Base-by-base conservation (phyloP, 2,329 filamentous ascomycete species). In the Apiospora malaysiana region DNA sequence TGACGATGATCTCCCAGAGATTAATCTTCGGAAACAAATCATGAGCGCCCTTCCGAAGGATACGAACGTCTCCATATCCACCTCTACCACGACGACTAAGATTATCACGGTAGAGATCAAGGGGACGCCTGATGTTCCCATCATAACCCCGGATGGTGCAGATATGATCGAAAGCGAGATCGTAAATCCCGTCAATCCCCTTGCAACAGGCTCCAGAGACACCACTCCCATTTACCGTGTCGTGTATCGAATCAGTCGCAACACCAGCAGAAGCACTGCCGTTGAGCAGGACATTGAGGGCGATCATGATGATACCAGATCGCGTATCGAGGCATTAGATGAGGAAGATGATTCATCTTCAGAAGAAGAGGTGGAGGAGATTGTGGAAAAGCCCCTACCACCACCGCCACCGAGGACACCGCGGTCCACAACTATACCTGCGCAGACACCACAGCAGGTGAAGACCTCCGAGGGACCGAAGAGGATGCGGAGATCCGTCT, bases 71-170 rank as follows among this genome's bases (percentile, higher is more conserved):
- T 88, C 88, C 10, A 88, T 91, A 47, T 87, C 86, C 0, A 90
- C 88, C 7, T 86, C 87, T 2, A 88, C 89, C 0, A 85, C 85
- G 0, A 90, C 87, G 1, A 89, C 86, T 9, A 90, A 91, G 73
- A 91, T 85, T 18, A 89, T 92, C 74, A 91, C 90, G 0, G 89
- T 92, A 2, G 89, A 92, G 69, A 85, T 92, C 47, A 85, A 85
- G 18, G 88, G 88, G 0, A 82, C 85, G 5, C 81, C 85, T 25
- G 82, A 85, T 6, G 82, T 87, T 2, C 82, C 85, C 1, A 79
- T 91, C 1, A 82, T 86, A 1, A 86, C 88, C 1, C 86, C 89
- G 0, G 86, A 88, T 0, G 89, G 89, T 0, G 85, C 90, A 12
- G 88, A 91, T 75, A 82, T 91, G 10, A 80, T 91, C 73, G 84